These are phyloP conservation scores for Escallonia rubra DNA, from an alignment of 129 eudicot species.

Conservation along the genomic window DNA sequence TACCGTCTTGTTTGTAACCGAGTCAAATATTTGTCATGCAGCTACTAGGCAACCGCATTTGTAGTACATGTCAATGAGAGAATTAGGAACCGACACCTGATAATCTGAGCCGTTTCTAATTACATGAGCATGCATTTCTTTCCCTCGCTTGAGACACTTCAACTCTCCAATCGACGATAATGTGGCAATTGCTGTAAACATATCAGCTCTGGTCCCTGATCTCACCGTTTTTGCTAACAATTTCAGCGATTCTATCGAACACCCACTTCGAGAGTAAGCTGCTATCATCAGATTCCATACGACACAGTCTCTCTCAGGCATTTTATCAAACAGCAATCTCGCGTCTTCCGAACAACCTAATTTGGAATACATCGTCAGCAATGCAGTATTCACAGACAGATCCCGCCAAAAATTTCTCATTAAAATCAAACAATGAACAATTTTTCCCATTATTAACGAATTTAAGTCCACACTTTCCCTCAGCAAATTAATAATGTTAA, in stretches of 20 bases:
- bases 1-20: conserved; percentile 10
- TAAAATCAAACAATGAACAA: conserved; percentile 9
- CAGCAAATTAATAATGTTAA: conserved; percentile 14
- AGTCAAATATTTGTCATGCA: conserved; percentile 11
- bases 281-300: conserved; percentile 34
- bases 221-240: conserved; percentile 9
- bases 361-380: conserved; percentile 26
- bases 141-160: conserved; percentile 14
- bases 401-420: conserved; percentile 4
- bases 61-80: conserved; percentile 29
- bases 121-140: conserved; percentile 21
- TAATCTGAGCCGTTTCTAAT: conserved; percentile 19
- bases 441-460: conserved; percentile 16
- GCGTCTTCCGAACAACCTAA: conserved; percentile 20
- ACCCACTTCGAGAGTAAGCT: conserved; percentile 14
- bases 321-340: conserved; percentile 22
- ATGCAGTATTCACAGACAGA: conserved; percentile 25
- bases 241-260: conserved; percentile 3
- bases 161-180: conserved; percentile 20
- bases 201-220: conserved; percentile 16
- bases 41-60: conserved; percentile 13
- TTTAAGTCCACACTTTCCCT: conserved; percentile 8
- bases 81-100: conserved; percentile 30
- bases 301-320: conserved; percentile 17
- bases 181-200: conserved; percentile 21